These are phyloP conservation scores for Aspergillus bertholletiae DNA, from an alignment of 495 filamentous ascomycete genomes.

Conservation along the genomic window DNA sequence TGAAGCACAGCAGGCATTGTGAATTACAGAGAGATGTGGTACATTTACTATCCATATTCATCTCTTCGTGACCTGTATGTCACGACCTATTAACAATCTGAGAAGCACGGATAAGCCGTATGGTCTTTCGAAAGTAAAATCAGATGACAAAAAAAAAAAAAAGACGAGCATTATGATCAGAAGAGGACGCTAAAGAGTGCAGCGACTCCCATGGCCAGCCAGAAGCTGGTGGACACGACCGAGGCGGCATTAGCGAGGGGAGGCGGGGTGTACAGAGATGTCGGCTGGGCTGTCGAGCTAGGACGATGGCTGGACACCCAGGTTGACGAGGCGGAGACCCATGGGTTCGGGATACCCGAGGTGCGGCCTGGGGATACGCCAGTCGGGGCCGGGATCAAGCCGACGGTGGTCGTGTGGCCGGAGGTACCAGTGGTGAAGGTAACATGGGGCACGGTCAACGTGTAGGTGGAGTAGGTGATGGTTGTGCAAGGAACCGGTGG, in stretches of 20 bases:
- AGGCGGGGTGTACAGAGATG: conserved; percentile 2
- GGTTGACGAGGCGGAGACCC: conserved; percentile 2
- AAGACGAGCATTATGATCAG: not conserved
- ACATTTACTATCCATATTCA: not conserved
- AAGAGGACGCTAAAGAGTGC: not conserved
- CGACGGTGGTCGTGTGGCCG: conserved; percentile 21
- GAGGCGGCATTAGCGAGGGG: conserved; percentile 3
- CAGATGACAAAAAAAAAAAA: not conserved
- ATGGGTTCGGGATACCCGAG: conserved; percentile 10
- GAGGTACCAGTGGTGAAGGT: conserved; percentile 58
- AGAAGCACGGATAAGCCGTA: not conserved
- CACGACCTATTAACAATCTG: not conserved
- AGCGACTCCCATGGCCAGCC: conserved; percentile 2
- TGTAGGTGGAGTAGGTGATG: conserved; percentile 58
- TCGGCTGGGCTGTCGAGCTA: not conserved
- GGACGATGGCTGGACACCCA: not conserved
- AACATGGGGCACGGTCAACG: conserved; percentile 72
- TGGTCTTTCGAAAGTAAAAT: not conserved
- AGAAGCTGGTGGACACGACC: not conserved
- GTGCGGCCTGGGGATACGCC: conserved; percentile 3
- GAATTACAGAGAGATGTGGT: not conserved
- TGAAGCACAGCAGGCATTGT: not conserved
- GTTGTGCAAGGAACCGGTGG: conserved; percentile 51
- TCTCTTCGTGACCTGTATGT: not conserved
- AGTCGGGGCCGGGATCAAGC: conserved; percentile 20